These are phyloP conservation scores for Chenopodium formosanum DNA, from an alignment of 148 eudicot species.

Conservation along the genomic window DNA sequence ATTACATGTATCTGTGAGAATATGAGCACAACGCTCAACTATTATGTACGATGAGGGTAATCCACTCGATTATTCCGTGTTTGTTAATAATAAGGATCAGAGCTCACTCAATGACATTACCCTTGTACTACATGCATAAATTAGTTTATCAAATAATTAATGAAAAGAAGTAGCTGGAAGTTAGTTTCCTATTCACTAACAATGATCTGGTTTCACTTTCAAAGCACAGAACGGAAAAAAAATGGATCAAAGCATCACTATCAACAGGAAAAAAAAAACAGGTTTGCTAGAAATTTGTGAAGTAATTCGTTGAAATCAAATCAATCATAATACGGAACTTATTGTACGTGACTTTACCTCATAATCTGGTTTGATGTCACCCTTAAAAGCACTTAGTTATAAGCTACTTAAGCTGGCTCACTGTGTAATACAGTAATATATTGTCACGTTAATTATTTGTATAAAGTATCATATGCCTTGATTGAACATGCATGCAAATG, in stretches of 20 bases:
- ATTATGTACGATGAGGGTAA: too few relatives aligned
- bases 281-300: neutral
- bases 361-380: constrained; percentile 18
- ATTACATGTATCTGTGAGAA: neutral
- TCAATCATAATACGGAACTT: constrained; percentile 3
- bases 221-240: neutral
- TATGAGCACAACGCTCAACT: too few relatives aligned
- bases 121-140: too few relatives aligned
- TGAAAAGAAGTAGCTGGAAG: neutral
- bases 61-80: too few relatives aligned
- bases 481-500: too few relatives aligned
- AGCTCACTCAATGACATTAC: too few relatives aligned
- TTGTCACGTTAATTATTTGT: too few relatives aligned
- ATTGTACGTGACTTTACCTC: constrained; percentile 11
- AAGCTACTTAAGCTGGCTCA: neutral
- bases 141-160: neutral
- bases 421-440: neutral
- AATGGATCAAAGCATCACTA: constrained; percentile 8
- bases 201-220: constrained; percentile 2
- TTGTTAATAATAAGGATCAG: too few relatives aligned
- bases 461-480: too few relatives aligned
- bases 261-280: neutral
- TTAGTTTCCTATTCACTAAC: neutral
- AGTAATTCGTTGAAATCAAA: constrained; percentile 6
- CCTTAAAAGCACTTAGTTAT: neutral